These are phyloP conservation scores for Sesbania bispinosa DNA, from an alignment of 306 rosid species.

Conservation along the genomic window DNA sequence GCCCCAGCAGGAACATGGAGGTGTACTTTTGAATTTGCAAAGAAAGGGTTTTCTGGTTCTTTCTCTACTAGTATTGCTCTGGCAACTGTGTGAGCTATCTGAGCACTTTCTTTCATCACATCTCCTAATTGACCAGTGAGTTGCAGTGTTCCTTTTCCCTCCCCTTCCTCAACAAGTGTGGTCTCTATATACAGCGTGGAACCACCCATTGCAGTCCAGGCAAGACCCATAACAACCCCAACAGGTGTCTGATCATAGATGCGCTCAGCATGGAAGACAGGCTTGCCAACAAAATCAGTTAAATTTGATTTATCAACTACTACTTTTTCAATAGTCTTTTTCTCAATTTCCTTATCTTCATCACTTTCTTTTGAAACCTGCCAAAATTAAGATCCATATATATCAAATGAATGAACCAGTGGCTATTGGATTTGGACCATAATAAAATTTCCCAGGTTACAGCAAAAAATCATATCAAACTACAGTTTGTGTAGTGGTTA, in stretches of 20 bases:
- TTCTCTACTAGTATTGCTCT: constrained; percentile 58
- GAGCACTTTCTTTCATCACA: constrained; percentile 99
- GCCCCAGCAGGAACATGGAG: constrained; percentile 99
- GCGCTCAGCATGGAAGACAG: constrained; percentile 97
- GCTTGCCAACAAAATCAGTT: constrained; percentile 84
- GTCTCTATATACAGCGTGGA: constrained; percentile 96
- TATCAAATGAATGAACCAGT: constrained; percentile 1
- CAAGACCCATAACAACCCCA: constrained; percentile 99
- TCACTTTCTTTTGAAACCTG: constrained; percentile 54
- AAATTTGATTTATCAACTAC: constrained; percentile 57
- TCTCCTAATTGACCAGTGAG: constrained; percentile 98
- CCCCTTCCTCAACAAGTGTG: constrained; percentile 73
- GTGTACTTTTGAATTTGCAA: constrained; percentile 78
- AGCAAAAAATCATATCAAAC: background rate
- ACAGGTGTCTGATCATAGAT: constrained; percentile 78
- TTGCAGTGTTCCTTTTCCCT: constrained; percentile 77
- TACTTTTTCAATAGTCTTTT: constrained; percentile 47
- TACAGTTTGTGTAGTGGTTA: background rate
- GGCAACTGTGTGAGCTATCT: constrained; percentile 92
- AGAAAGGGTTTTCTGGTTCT: constrained; percentile 64
- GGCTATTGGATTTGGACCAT: background rate
- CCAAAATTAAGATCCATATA: constrained; percentile 14
- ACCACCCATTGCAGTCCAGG: constrained; percentile 99
- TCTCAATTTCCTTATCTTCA: constrained; percentile 38
- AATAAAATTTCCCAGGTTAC: background rate